Percentiles rank a stretch among this genome's conserved stretches.
phyloP scores from a whole-genome alignment of 345 rosid genomes.

The Dipteronia sinensis region DNA sequence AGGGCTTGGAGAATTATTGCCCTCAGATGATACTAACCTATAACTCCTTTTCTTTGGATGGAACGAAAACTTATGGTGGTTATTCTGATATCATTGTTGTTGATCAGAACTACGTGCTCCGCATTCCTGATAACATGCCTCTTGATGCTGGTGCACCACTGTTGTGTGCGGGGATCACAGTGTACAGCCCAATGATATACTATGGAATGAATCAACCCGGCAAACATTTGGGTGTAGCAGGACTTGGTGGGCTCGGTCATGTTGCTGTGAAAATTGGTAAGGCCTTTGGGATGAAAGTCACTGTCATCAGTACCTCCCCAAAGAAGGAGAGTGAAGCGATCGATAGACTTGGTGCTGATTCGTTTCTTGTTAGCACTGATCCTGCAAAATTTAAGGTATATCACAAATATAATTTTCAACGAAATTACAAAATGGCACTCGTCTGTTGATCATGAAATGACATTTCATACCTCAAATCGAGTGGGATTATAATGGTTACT shows the following conservation, averaged over 20 bases:
- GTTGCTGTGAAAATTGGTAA: constrained; percentile 82
- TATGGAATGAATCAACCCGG: constrained; percentile 85
- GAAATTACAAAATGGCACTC: not conserved
- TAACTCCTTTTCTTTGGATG: constrained; percentile 50
- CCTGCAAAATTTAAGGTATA: constrained; percentile 67
- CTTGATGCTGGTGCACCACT: constrained; percentile 71
- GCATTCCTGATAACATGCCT: constrained; percentile 68
- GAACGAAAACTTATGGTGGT: constrained; percentile 71
- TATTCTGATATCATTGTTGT: constrained; percentile 74
- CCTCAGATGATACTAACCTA: constrained; percentile 55
- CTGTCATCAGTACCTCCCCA: constrained; percentile 74
- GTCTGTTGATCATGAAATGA: not conserved
- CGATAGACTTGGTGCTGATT: constrained; percentile 56
- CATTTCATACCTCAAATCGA: not conserved
- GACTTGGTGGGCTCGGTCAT: constrained; percentile 95
- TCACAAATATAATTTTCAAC: not conserved
- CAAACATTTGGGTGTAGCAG: constrained; percentile 84
- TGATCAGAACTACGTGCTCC: constrained; percentile 66
- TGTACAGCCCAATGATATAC: constrained; percentile 88
- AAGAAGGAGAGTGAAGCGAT: constrained; percentile 59
- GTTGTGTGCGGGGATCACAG: constrained; percentile 87
- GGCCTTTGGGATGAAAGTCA: constrained; percentile 87
- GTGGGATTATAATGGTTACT: not conserved
- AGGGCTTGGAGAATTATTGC: constrained; percentile 80
- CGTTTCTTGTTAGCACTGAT: constrained; percentile 61